Percentiles rank a stretch among this genome's conserved stretches.
Evolutionary conservation across 1,284 basidiomycete genomes (phyloP).

Genomic region (Clitocybe nebularis): DNA sequence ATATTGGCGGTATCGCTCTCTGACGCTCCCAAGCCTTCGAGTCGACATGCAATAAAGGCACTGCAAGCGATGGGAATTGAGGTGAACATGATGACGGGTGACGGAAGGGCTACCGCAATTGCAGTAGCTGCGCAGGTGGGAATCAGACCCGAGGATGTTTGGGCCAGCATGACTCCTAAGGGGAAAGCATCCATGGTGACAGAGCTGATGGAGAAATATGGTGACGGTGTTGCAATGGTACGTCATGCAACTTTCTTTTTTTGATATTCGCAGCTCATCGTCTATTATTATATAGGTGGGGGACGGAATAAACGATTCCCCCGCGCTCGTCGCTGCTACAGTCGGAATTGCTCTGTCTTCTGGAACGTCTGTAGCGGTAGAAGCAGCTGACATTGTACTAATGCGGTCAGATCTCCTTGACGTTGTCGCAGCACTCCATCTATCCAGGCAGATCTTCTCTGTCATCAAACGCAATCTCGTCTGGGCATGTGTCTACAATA

Average conservation of each 20-base stretch:
- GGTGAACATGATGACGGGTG: slow-evolving; percentile 90
- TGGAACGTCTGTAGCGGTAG: slow-evolving; percentile 95
- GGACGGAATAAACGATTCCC: slow-evolving; percentile 98
- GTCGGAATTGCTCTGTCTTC: slow-evolving; percentile 95
- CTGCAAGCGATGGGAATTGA: slow-evolving; percentile 85
- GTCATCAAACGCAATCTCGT: slow-evolving; percentile 89
- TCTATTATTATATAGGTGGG: slow-evolving; percentile 65
- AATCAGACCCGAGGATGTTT: slow-evolving; percentile 76
- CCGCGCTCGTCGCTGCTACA: slow-evolving; percentile 91
- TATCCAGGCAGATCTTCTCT: slow-evolving; percentile 85
- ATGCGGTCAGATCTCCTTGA: slow-evolving; percentile 96
- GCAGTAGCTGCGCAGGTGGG: slow-evolving; percentile 88
- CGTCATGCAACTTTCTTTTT: slow-evolving; percentile 21
- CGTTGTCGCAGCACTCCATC: slow-evolving; percentile 92
- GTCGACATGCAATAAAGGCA: slow-evolving; percentile 75
- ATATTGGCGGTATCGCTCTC: slow-evolving; percentile 75
- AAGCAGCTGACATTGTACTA: slow-evolving; percentile 96
- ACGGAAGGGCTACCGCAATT: slow-evolving; percentile 76
- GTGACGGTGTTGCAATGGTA: slow-evolving; percentile 85
- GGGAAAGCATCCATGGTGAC: slow-evolving; percentile 84
- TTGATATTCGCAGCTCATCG: not conserved
- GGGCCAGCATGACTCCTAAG: slow-evolving; percentile 88
- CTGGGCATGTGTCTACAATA: slow-evolving; percentile 93
- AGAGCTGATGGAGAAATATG: slow-evolving; percentile 71
- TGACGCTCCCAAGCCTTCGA: slow-evolving; percentile 82